phyloP scores from a whole-genome alignment of 768 basidiomycete species.

The Megacollybia marginata region DNA sequence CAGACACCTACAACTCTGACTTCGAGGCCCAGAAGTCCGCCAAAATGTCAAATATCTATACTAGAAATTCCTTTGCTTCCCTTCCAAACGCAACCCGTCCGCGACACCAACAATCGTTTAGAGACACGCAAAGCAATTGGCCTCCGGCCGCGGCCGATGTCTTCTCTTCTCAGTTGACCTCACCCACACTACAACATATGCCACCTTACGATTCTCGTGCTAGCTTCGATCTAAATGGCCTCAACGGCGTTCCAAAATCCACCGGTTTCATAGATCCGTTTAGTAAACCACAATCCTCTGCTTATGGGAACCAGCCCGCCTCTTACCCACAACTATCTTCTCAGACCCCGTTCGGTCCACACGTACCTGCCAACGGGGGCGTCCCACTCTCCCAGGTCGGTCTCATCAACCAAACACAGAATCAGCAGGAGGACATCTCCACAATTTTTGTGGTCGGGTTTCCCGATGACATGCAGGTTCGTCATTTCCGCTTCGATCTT shows the following conservation, averaged over 20 bases:
- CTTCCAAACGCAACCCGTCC: constrained; percentile 37
- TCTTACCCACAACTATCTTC: constrained; percentile 47
- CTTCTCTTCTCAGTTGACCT: constrained; percentile 29
- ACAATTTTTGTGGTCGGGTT: constrained; percentile 99
- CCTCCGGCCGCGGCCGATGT: constrained; percentile 23
- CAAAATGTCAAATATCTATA: constrained; percentile 26
- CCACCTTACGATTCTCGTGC: constrained; percentile 29
- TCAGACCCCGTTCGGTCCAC: constrained; percentile 72
- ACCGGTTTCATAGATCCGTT: constrained; percentile 26
- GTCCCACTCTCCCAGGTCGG: constrained; percentile 15
- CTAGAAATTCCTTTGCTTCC: constrained; percentile 27
- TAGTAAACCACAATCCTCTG: constrained; percentile 14
- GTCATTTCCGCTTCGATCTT: constrained; percentile 18
- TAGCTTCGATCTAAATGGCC: constrained; percentile 25
- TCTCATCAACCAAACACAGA: background rate
- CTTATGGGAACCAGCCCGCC: constrained; percentile 13
- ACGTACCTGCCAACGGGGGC: constrained; percentile 29
- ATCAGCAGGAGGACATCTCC: constrained; percentile 76
- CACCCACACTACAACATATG: constrained; percentile 30
- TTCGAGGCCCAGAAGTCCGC: constrained; percentile 28
- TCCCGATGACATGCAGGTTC: constrained; percentile 96
- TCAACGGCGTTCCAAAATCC: constrained; percentile 13
- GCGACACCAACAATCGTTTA: constrained; percentile 16
- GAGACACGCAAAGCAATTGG: constrained; percentile 18
- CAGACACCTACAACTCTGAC: constrained; percentile 30